Evolutionary conservation across 495 filamentous ascomycete genomes (phyloP).

Genomic region (Penicillium argentinense): DNA sequence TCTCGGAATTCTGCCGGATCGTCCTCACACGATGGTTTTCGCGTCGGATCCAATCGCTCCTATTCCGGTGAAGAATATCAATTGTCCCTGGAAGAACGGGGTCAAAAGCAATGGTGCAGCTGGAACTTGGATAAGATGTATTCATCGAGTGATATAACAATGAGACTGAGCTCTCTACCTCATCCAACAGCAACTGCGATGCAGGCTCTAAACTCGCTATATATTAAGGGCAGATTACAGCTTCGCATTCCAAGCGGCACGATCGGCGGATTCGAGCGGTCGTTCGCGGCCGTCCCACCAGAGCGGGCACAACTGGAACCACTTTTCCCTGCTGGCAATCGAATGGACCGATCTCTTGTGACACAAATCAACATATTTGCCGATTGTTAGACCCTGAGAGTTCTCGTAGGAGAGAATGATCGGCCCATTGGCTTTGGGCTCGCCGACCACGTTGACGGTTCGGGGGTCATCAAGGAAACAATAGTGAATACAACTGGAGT

Average conservation of each 20-base stretch:
- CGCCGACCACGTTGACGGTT: slow-evolving; percentile 60
- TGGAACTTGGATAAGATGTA: no score
- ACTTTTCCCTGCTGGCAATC: slow-evolving; percentile 60
- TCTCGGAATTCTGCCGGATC: background rate
- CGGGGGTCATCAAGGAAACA: slow-evolving; percentile 69
- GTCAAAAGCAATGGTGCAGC: no score
- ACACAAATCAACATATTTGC: slow-evolving; percentile 65
- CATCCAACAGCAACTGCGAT: no score
- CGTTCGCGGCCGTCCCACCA: slow-evolving; percentile 46
- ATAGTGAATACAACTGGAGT: slow-evolving; percentile 67
- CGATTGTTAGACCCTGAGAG: slow-evolving; percentile 61
- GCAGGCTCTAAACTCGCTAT: no score
- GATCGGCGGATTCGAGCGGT: slow-evolving; percentile 46
- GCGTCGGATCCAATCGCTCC: background rate
- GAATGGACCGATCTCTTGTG: slow-evolving; percentile 67
- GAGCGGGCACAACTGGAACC: slow-evolving; percentile 66
- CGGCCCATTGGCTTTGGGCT: slow-evolving; percentile 60
- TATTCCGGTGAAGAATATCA: background rate
- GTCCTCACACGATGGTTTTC: background rate
- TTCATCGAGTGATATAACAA: no score
- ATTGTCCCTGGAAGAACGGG: no score
- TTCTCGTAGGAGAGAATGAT: slow-evolving; percentile 66
- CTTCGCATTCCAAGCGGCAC: slow-evolving; percentile 51
- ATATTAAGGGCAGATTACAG: slow-evolving; percentile 20
- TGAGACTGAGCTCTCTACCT: no score